phyloP scores from a whole-genome alignment of 202 grass and related monocot genomes.

The Dendrocalamus latiflorus region DNA sequence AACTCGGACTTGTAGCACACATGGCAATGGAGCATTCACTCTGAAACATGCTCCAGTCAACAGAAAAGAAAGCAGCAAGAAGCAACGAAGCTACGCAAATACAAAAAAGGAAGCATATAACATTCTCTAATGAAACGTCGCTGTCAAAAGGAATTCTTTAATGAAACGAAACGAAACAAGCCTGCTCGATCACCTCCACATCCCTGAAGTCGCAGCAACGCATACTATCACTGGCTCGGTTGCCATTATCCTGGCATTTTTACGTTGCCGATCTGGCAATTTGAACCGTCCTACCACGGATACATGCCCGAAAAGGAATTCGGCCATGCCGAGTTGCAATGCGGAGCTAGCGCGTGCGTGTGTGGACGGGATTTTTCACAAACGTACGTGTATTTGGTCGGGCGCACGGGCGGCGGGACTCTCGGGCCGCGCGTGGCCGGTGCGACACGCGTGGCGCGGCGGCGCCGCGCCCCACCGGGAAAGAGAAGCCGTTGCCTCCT shows the following conservation, averaged over 20 bases:
- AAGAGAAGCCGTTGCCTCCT: too few relatives aligned
- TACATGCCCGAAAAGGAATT: not conserved
- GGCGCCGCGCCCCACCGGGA: too few relatives aligned
- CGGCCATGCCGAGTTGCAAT: too few relatives aligned
- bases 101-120: not conserved
- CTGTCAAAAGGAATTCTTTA: not conserved
- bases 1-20: not conserved
- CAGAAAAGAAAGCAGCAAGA: not conserved
- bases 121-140: not conserved
- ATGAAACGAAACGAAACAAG: not conserved
- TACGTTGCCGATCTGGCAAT: conserved; percentile 19
- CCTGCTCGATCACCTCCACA: not conserved
- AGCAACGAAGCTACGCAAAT: not conserved
- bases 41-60: not conserved
- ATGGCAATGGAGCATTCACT: too few relatives aligned
- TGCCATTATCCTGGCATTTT: conserved; percentile 3
- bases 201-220: not conserved
- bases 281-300: not conserved
- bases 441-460: too few relatives aligned
- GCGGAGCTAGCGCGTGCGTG: not conserved
- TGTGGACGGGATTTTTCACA: not conserved
- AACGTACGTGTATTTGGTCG: too few relatives aligned
- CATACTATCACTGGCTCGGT: not conserved
- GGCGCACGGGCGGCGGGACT: too few relatives aligned
- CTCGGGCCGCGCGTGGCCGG: too few relatives aligned